phyloP scores from a whole-genome alignment of 2,329 filamentous ascomycete genomes.

The Macrophomina tecta region DNA sequence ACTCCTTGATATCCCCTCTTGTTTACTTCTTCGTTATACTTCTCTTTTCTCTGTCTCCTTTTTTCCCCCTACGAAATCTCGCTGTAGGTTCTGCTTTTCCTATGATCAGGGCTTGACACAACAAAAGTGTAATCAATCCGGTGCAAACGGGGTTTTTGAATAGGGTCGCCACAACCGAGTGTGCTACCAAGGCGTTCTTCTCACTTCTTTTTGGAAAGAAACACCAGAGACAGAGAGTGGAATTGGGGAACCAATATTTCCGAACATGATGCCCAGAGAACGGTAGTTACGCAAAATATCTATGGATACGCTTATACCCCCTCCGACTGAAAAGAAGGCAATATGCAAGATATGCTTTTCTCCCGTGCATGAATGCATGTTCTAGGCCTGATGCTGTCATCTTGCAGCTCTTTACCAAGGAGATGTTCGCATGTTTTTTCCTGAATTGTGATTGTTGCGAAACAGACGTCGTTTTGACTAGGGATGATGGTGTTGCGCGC shows the following conservation, averaged over 20 bases:
- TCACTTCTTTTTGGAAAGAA: conserved; percentile 5
- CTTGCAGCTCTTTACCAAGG: not conserved
- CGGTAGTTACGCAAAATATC: conserved; percentile 24
- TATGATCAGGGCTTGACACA: conserved; percentile 4
- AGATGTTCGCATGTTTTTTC: not conserved
- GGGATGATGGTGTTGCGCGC: conserved; percentile 7
- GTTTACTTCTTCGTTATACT: not conserved
- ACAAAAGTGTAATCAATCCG: conserved; percentile 1
- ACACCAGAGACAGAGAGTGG: conserved; percentile 7
- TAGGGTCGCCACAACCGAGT: not conserved
- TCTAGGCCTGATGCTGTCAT: not conserved
- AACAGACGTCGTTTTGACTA: conserved; percentile 8
- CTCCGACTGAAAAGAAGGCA: not conserved
- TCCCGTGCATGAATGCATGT: not conserved
- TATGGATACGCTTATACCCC: conserved; percentile 25
- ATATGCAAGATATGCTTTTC: not conserved
- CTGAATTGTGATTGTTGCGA: not conserved
- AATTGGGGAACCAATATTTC: conserved; percentile 13
- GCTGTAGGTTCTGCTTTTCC: conserved; percentile 1
- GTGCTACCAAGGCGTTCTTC: conserved; percentile 15
- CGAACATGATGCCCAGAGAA: conserved; percentile 24
- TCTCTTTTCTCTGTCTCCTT: not conserved
- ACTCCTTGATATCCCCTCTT: conserved; percentile 19
- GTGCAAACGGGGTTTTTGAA: conserved; percentile 16
- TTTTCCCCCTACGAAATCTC: not conserved